A percentile compares a stretch with the other conserved stretches of the same genome.
These are phyloP conservation scores for Torulaspora microellipsoides DNA, from an alignment of 805 yeast species.

Conservation along the genomic window DNA sequence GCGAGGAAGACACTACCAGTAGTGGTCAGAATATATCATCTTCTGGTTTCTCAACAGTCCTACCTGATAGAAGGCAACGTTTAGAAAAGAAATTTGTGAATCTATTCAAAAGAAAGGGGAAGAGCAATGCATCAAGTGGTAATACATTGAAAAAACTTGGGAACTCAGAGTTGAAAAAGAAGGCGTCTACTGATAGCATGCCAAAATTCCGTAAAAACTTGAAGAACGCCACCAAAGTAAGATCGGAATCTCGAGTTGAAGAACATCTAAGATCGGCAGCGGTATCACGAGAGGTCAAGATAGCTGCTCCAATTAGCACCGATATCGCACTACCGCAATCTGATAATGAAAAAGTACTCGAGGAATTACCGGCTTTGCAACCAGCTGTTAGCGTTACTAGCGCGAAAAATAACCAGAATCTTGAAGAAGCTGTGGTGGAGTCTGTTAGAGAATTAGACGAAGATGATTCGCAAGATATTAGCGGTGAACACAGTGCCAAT, in stretches of 20 bases:
- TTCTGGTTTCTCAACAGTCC: slow-evolving; percentile 2
- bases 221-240: slow-evolving; percentile 7
- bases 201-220: slow-evolving; percentile 11
- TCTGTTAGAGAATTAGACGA: slow-evolving; percentile 21
- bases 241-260: slow-evolving; percentile 10
- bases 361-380: slow-evolving; percentile 11
- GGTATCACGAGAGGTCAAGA: not conserved
- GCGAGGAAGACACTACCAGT: not conserved
- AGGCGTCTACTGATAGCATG: slow-evolving; percentile 10
- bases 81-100: slow-evolving; percentile 28
- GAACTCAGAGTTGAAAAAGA: slow-evolving; percentile 8
- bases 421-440: slow-evolving; percentile 14
- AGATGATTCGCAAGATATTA: slow-evolving; percentile 23
- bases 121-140: slow-evolving; percentile 3
- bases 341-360: not conserved
- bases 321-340: not conserved
- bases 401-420: slow-evolving; percentile 4
- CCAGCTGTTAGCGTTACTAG: slow-evolving; percentile 20
- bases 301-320: not conserved
- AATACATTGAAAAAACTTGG: slow-evolving; percentile 1
- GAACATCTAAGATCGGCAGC: slow-evolving; percentile 3
- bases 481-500: slow-evolving; percentile 5
- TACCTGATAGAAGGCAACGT: slow-evolving; percentile 9
- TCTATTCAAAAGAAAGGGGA: slow-evolving; percentile 16
- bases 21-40: not conserved